phyloP scores from a whole-genome alignment of 129 eudicot species.

The Arctium lappa region DNA sequence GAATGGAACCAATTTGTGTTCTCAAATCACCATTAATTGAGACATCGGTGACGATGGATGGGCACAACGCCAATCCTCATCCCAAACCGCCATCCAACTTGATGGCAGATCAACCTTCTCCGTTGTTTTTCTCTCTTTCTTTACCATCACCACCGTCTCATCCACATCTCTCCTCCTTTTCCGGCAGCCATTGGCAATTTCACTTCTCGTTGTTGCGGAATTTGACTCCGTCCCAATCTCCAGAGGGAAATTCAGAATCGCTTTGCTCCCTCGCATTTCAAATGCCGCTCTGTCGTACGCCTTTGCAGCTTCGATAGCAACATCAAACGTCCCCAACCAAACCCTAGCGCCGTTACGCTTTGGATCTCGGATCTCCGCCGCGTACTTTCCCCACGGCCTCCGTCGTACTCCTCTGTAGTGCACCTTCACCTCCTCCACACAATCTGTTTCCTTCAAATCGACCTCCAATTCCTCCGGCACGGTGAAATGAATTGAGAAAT shows the following conservation, averaged over 20 bases:
- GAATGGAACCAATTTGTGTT: background rate
- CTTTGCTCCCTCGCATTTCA: constrained; percentile 45
- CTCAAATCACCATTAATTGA: too few relatives aligned
- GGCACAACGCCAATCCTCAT: constrained; percentile 1
- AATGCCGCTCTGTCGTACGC: constrained; percentile 54
- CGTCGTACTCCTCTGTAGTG: constrained; percentile 54
- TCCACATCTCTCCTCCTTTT: background rate
- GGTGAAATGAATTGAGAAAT: constrained; percentile 5
- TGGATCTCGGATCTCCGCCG: constrained; percentile 61
- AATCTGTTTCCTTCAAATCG: constrained; percentile 4
- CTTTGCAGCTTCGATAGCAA: constrained; percentile 47
- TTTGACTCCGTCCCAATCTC: constrained; percentile 21
- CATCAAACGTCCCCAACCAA: constrained; percentile 54
- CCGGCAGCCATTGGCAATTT: background rate
- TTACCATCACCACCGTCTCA: background rate
- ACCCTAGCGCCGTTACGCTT: constrained; percentile 44
- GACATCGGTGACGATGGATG: too few relatives aligned
- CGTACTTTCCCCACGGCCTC: constrained; percentile 64
- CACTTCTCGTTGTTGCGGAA: background rate
- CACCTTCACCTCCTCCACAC: constrained; percentile 13
- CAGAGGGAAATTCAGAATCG: constrained; percentile 51
- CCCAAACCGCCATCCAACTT: constrained; percentile 1
- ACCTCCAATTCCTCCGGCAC: constrained; percentile 18
- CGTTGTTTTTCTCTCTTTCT: background rate
- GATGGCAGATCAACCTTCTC: background rate